phyloP scores from a whole-genome alignment of 306 rosid species.

The Cicer cuneatum region DNA sequence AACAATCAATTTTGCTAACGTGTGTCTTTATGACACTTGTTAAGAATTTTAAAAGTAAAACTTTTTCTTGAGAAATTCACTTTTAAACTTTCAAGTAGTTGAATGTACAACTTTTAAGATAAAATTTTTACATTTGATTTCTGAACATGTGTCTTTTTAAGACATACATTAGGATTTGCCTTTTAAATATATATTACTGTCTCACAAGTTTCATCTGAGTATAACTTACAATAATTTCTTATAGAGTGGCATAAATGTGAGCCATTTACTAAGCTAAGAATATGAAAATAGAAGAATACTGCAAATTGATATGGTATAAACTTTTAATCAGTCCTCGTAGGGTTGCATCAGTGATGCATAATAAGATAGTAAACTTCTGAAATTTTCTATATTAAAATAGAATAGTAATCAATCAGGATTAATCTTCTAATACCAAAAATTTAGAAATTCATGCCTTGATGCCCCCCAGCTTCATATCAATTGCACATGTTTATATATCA shows the following conservation, averaged over 20 bases:
- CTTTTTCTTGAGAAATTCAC: too few species aligned
- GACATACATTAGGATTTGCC: too few species aligned
- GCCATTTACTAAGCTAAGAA: not conserved
- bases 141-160: too few species aligned
- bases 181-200: not conserved
- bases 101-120: too few species aligned
- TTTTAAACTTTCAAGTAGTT: too few species aligned
- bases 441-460: not conserved
- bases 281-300: too few species aligned
- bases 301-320: too few species aligned
- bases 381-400: not conserved
- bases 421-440: not conserved
- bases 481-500: not conserved
- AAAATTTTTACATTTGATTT: too few species aligned
- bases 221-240: not conserved
- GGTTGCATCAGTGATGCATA: not conserved
- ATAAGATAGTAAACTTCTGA: not conserved
- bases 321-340: too few species aligned
- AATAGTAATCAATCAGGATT: not conserved
- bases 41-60: too few species aligned
- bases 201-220: constrained; percentile 5
- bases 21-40: too few species aligned
- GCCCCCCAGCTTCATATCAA: not conserved
- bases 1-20: not conserved
- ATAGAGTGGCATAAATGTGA: constrained; percentile 1